These are phyloP conservation scores for Ustilago lituana DNA, from an alignment of 1,284 basidiomycete genomes.

Conservation along the genomic window DNA sequence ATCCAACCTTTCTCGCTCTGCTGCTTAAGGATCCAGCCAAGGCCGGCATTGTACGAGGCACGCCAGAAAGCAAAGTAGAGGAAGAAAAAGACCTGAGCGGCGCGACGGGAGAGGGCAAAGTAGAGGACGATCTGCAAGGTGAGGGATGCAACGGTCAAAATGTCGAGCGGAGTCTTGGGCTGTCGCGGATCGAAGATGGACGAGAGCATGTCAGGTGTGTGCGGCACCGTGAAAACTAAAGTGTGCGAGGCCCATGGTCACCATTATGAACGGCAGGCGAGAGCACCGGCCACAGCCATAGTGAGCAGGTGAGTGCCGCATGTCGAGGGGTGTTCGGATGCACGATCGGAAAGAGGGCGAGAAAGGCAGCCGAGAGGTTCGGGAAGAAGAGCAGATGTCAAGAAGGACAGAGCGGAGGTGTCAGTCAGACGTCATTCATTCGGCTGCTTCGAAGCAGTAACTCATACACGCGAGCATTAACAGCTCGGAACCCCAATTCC, in stretches of 20 bases:
- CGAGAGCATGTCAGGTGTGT: constrained; percentile 92
- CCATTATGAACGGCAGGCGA: too few relatives aligned
- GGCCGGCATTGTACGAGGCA: constrained; percentile 86
- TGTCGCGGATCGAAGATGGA: constrained; percentile 87
- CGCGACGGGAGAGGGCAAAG: constrained; percentile 71
- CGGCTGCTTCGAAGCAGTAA: constrained; percentile 3
- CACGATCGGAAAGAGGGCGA: constrained; percentile 1
- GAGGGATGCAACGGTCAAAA: constrained; percentile 83
- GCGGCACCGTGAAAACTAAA: constrained; percentile 86
- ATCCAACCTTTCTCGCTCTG: constrained; percentile 96
- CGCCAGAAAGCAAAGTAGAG: constrained; percentile 93
- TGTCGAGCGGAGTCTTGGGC: constrained; percentile 89
- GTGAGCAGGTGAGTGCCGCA: too few relatives aligned
- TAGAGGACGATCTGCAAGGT: constrained; percentile 83
- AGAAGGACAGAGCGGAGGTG: constrained; percentile 9
- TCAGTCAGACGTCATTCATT: constrained; percentile 13
- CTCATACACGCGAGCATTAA: too few relatives aligned
- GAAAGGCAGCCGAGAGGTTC: background rate
- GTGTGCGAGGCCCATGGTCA: background rate
- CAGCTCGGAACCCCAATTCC: too few relatives aligned
- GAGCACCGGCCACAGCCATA: too few relatives aligned
- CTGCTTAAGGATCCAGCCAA: constrained; percentile 91
- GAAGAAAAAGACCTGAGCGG: constrained; percentile 74
- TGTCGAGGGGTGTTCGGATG: background rate
- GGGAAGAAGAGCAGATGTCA: constrained; percentile 18